Base-by-base conservation (phyloP, 2,329 filamentous ascomycete species). In the Byssoonygena ceratinophila region DNA sequence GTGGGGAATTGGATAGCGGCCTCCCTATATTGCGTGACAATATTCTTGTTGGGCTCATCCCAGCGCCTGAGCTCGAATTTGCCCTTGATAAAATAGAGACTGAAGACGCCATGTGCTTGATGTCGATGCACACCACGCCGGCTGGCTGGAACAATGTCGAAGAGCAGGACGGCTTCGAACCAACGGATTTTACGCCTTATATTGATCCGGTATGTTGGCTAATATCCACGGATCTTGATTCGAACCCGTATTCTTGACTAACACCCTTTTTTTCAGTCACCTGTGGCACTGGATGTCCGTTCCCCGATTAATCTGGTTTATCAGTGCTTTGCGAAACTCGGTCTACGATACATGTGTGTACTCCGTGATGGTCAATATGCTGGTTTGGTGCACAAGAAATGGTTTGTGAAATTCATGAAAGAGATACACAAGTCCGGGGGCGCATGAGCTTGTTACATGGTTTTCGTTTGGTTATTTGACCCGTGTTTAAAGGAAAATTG, bases 351-450 rank as follows among this genome's bases (percentile, higher is more conserved):
- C 68, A 84, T 98, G 46, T 97, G 92, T 65, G 89, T 96, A 3
- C 73, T 92, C 23, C 80, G 79, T 52, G 83, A 95, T 59, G 92
- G 92, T 22, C 81, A 81, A 56, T 98, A 87, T 69, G 86, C 85
- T 1, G 92, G 92, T 57, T 79, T 98, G 76, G 88, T 94, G 47
- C 92, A 98, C 69, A 97, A 97, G 74, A 98, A 98, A 74, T 84
- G 82, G 3, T 97, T 98, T 72, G 91, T 95, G 55, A 90, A 87
- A 68, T 96, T 94, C 65, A 84, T 94, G 69, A 87, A 90, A 59
- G 85, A 94, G 39, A 52, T 31, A 8, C 51, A 54, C 22, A 54
- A 56, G 34, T 47, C 41, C 16, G 50, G 47, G 34, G 18, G 16
- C 25, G 49, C 39, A 23, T 47, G 20, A 47, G 31, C 9, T 9